phyloP scores from a whole-genome alignment of 257 asterid species.

The Solanum boliviense region DNA sequence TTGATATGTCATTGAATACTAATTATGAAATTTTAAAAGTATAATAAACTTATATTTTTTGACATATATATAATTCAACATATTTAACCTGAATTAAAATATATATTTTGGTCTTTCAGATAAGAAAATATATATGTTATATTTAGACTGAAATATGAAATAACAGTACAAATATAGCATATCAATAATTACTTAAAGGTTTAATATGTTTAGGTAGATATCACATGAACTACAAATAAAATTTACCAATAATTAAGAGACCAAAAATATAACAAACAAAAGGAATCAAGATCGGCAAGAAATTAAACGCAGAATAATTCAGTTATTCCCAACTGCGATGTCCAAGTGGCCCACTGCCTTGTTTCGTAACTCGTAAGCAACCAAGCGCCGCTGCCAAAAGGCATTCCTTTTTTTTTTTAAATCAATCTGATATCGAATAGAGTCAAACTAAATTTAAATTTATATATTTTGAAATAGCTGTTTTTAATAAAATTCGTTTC shows the following conservation, averaged over 20 bases:
- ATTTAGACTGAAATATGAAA: background rate
- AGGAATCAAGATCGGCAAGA: background rate
- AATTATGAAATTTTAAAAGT: too few relatives aligned
- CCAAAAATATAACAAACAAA: background rate
- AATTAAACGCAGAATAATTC: background rate
- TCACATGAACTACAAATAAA: background rate
- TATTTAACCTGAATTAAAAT: too few relatives aligned
- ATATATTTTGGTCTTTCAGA: background rate
- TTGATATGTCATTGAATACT: too few relatives aligned
- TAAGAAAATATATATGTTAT: too few relatives aligned
- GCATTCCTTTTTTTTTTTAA: too few relatives aligned
- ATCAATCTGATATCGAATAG: too few relatives aligned
- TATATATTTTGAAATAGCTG: too few relatives aligned
- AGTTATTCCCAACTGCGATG: background rate
- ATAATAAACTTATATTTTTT: too few relatives aligned
- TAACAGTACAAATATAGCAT: background rate
- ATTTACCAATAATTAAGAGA: background rate
- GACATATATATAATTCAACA: too few relatives aligned
- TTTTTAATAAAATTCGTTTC: fast-evolving
- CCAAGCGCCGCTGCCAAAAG: background rate
- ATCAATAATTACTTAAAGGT: too few relatives aligned
- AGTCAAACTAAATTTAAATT: too few relatives aligned
- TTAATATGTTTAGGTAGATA: background rate
- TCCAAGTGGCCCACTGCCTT: background rate
- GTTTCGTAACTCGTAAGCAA: background rate